These are phyloP conservation scores for Diospyros lotus DNA, from an alignment of 148 eudicot genomes.

Conservation along the genomic window DNA sequence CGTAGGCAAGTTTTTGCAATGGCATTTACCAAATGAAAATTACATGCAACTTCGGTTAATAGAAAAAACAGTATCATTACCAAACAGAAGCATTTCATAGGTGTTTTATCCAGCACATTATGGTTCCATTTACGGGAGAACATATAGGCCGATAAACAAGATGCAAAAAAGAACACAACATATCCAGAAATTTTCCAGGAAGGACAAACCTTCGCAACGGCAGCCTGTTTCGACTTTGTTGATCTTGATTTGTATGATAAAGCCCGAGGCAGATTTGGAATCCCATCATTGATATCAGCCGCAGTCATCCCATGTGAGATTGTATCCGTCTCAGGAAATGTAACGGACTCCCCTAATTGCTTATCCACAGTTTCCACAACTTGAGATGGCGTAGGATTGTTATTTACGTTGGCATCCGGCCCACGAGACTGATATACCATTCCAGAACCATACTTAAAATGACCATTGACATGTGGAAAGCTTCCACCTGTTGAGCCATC, in stretches of 20 bases:
- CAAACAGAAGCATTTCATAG: not conserved
- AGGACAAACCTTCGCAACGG: constrained; percentile 70
- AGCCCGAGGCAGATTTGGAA: constrained; percentile 67
- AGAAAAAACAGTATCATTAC: not conserved
- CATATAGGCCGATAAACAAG: not conserved
- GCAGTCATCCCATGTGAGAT: constrained; percentile 23
- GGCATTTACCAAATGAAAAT: not conserved
- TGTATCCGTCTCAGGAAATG: constrained; percentile 47
- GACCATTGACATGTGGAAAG: constrained; percentile 61
- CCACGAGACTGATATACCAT: constrained; percentile 41
- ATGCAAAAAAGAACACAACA: not conserved
- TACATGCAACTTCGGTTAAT: not conserved
- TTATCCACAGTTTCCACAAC: constrained; percentile 37
- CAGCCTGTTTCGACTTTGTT: constrained; percentile 70
- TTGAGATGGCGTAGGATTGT: constrained; percentile 19
- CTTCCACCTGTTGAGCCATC: constrained; percentile 48
- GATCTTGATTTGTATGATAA: constrained; percentile 66
- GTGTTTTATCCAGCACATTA: not conserved
- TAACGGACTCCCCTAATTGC: constrained; percentile 50
- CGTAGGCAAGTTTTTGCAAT: not conserved
- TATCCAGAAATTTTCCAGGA: not conserved
- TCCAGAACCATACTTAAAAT: constrained; percentile 35
- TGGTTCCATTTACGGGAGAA: not conserved
- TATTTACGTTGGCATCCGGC: constrained; percentile 26
- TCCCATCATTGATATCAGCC: constrained; percentile 71